Evolutionary conservation across 2,329 filamentous ascomycete species (phyloP).

Genomic region (Fragosphaeria purpurea): DNA sequence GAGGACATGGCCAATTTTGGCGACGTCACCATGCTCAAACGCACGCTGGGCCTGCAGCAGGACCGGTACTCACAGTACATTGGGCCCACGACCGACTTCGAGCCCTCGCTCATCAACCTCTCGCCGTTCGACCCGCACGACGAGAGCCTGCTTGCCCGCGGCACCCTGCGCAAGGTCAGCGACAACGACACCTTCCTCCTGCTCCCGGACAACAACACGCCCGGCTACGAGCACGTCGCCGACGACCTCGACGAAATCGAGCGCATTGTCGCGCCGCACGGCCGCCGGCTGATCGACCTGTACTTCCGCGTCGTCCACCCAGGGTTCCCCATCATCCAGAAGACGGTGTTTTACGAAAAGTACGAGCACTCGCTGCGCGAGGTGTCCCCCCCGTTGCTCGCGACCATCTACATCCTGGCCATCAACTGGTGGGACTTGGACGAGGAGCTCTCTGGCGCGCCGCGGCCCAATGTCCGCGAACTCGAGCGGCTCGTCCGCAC

Average conservation of each 20-base stretch:
- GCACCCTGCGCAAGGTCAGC: constrained; percentile 64
- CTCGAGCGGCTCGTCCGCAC: constrained; percentile 26
- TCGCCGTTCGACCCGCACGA: constrained; percentile 73
- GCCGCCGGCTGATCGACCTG: constrained; percentile 52
- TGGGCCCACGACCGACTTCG: constrained; percentile 72
- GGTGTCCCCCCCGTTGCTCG: constrained; percentile 48
- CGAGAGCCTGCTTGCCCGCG: constrained; percentile 62
- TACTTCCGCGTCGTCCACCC: constrained; percentile 57
- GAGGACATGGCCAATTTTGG: constrained; percentile 64
- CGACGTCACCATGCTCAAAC: constrained; percentile 54
- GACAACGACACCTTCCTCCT: constrained; percentile 71
- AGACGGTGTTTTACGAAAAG: constrained; percentile 52
- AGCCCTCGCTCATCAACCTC: constrained; percentile 72
- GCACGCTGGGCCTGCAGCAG: constrained; percentile 64
- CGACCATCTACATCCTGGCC: constrained; percentile 52
- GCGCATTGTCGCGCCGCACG: constrained; percentile 53
- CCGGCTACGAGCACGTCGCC: constrained; percentile 58
- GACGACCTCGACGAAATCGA: constrained; percentile 62
- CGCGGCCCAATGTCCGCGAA: constrained; percentile 29
- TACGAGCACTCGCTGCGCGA: constrained; percentile 46
- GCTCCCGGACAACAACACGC: constrained; percentile 63
- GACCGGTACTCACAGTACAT: constrained; percentile 77
- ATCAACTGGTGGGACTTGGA: constrained; percentile 53
- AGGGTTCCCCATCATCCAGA: constrained; percentile 48
- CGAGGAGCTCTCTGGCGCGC: constrained; percentile 35